Percentiles rank a stretch among this genome's conserved stretches.
Evolutionary conservation across 352 stramenopile genomes (phyloP).

Genomic region (Globisporangium spiculum): DNA sequence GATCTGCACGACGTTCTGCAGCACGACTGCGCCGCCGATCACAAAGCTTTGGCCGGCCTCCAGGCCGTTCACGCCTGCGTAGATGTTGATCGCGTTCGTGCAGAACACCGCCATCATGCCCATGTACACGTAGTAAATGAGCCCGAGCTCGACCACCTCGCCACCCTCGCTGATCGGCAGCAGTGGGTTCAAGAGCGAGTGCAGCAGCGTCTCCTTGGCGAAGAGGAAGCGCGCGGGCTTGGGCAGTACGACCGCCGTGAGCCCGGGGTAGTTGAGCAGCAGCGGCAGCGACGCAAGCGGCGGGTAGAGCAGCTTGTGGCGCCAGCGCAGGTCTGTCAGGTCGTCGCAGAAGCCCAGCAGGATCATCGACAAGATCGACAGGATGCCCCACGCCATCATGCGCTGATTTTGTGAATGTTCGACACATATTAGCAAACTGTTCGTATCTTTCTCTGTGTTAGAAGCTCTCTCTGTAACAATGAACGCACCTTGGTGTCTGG

Average conservation of each 20-base stretch:
- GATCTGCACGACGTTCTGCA: conserved; percentile 96
- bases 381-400: conserved; percentile 82
- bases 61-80: conserved; percentile 98
- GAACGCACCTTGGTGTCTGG: conserved; percentile 48
- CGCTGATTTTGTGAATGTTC: conserved; percentile 22
- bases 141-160: conserved; percentile 90
- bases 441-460: background rate
- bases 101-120: conserved; percentile 98
- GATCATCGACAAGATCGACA: conserved; percentile 90
- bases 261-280: conserved; percentile 95
- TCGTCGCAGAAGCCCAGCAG: conserved; percentile 94
- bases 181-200: conserved; percentile 59
- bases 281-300: conserved; percentile 96
- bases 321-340: conserved; percentile 93
- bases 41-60: conserved; percentile 95
- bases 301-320: conserved; percentile 97
- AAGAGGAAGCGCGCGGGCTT: conserved; percentile 82
- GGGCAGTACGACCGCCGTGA: conserved; percentile 93
- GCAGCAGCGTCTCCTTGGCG: conserved; percentile 49
- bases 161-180: conserved; percentile 75
- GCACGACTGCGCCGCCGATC: conserved; percentile 91
- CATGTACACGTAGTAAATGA: conserved; percentile 98
- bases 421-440: background rate
- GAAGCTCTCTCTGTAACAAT: background rate
- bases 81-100: conserved; percentile 99